Conservation (phyloP, 805 yeast species). For the Cyberlindnera meyerae region DNA sequence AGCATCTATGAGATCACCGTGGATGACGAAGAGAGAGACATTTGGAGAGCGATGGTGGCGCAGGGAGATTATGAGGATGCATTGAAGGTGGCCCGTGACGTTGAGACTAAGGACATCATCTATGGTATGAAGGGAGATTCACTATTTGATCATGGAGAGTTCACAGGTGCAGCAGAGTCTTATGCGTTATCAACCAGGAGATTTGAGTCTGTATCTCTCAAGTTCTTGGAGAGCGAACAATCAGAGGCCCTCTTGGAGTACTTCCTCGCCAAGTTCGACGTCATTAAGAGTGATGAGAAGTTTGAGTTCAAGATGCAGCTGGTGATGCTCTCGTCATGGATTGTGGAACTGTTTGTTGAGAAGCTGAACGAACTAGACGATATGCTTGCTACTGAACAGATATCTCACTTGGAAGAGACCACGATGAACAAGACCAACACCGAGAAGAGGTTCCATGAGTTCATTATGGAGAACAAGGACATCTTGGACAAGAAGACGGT, state of each 20-base stretch:
- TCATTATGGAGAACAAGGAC: slow-evolving; percentile 44
- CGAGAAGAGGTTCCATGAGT: slow-evolving; percentile 37
- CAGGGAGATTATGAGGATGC: slow-evolving; percentile 62
- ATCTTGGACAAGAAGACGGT: slow-evolving; percentile 61
- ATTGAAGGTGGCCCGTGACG: slow-evolving; percentile 35
- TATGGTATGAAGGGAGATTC: slow-evolving; percentile 51
- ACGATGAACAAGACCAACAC: slow-evolving; percentile 24
- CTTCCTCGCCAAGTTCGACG: slow-evolving; percentile 37
- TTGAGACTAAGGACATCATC: slow-evolving; percentile 43
- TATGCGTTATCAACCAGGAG: slow-evolving; percentile 62
- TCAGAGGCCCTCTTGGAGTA: slow-evolving; percentile 43
- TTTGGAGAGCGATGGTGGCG: slow-evolving; percentile 65
- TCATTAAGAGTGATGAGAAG: slow-evolving; percentile 23
- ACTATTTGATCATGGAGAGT: slow-evolving; percentile 30
- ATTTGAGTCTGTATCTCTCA: slow-evolving; percentile 64
- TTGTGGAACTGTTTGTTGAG: slow-evolving; percentile 31
- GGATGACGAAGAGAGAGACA: slow-evolving; percentile 62
- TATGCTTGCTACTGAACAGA: slow-evolving; percentile 25
- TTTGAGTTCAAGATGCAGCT: slow-evolving; percentile 28
- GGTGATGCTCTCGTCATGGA: slow-evolving; percentile 32
- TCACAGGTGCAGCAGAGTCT: slow-evolving; percentile 44
- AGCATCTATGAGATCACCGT: slow-evolving; percentile 69
- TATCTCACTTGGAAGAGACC: slow-evolving; percentile 19
- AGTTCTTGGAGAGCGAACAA: slow-evolving; percentile 40
- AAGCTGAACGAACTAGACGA: slow-evolving; percentile 33